Evolutionary conservation across 768 basidiomycete genomes (phyloP).

Genomic region (Tylopilus sp.): DNA sequence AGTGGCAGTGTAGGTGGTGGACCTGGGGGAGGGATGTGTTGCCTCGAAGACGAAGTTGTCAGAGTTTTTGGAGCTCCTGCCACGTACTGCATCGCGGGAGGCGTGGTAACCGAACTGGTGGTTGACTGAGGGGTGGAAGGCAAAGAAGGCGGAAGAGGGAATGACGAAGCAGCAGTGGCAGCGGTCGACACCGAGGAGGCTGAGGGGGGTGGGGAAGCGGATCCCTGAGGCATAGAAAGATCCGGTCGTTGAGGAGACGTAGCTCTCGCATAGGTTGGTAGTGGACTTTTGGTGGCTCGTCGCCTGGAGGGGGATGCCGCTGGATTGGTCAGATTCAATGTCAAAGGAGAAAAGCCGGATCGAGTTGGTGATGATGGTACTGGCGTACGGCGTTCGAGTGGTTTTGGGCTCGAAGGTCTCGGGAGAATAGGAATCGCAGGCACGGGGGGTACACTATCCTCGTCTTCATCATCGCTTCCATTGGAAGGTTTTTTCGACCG

Average conservation of each 20-base stretch:
- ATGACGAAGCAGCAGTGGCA: conserved; percentile 1
- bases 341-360: conserved; percentile 27
- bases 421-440: conserved; percentile 27
- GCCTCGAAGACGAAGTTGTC: conserved; percentile 18
- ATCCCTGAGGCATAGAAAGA: conserved; percentile 1
- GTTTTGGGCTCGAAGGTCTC: conserved; percentile 29
- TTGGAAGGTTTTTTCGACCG: conserved; percentile 24
- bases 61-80: conserved; percentile 10
- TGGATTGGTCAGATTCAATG: conserved; percentile 22
- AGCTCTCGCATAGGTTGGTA: conserved; percentile 13
- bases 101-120: conserved; percentile 7
- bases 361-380: conserved; percentile 27
- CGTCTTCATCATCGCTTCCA: conserved; percentile 31
- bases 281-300: conserved; percentile 28
- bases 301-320: conserved; percentile 17
- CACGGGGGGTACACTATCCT: conserved; percentile 28
- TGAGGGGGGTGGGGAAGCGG: conserved; percentile 14
- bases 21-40: conserved; percentile 30
- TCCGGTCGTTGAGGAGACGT: conserved; percentile 12
- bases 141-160: conserved; percentile 16
- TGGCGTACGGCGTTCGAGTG: conserved; percentile 20
- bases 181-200: conserved; percentile 3
- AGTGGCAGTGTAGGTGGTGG: conserved; percentile 31
- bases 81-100: neutral
- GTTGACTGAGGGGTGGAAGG: conserved; percentile 20